Percentiles rank a stretch among this genome's conserved stretches.
Conservation (phyloP, 306 rosid species). For the Corylus avellana region DNA sequence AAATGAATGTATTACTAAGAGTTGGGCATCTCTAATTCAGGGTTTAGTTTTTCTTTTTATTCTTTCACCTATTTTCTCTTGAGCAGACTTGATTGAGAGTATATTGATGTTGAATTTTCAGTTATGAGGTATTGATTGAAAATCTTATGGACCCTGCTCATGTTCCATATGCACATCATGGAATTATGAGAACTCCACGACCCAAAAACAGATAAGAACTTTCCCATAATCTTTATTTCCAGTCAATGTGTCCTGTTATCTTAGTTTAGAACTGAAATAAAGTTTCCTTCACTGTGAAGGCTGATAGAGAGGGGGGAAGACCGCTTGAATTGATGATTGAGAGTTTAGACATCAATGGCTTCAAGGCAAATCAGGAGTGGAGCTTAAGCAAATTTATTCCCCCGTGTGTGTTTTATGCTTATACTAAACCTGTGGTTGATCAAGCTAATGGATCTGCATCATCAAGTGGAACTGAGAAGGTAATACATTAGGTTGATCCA, state of each 20-base stretch:
- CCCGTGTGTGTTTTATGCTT: slow-evolving; percentile 69
- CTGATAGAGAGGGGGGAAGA: slow-evolving; percentile 94
- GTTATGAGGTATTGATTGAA: slow-evolving; percentile 88
- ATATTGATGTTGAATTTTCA: slow-evolving; percentile 39
- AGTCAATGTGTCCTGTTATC: slow-evolving; percentile 2
- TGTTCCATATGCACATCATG: slow-evolving; percentile 81
- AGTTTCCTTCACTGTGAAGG: slow-evolving; percentile 49
- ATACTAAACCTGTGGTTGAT: slow-evolving; percentile 30
- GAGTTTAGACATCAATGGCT: slow-evolving; percentile 63
- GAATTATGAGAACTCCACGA: slow-evolving; percentile 50
- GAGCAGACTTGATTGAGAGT: background rate
- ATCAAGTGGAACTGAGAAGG: slow-evolving; percentile 55
- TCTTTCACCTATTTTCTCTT: background rate
- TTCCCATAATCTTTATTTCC: slow-evolving; percentile 10
- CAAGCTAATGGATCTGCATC: slow-evolving; percentile 42
- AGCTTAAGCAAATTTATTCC: slow-evolving; percentile 56
- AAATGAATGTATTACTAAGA: background rate
- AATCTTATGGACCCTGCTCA: slow-evolving; percentile 97
- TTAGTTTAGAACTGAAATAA: slow-evolving; percentile 18
- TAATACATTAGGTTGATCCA: slow-evolving; percentile 18
- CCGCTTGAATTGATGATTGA: slow-evolving; percentile 64
- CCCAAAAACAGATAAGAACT: slow-evolving; percentile 50
- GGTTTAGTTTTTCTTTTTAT: background rate
- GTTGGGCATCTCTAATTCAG: background rate
- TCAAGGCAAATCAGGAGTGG: slow-evolving; percentile 51